These are phyloP conservation scores for Rhododendron williamsianum DNA, from an alignment of 148 eudicot species.

Conservation along the genomic window DNA sequence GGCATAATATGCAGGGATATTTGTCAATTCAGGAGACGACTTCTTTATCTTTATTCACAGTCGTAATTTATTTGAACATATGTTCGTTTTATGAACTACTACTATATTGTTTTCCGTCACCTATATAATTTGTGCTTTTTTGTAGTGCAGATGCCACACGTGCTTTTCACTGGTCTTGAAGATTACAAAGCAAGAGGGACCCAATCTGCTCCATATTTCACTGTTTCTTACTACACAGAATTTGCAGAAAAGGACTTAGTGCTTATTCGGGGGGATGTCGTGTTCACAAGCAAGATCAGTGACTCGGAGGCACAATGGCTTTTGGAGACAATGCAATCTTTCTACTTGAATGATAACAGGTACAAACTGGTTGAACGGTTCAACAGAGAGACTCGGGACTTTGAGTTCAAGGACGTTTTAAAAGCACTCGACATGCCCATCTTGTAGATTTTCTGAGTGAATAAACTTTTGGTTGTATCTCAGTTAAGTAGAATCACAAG, in stretches of 20 bases:
- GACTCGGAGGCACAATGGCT: conserved; percentile 84
- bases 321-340: conserved; percentile 76
- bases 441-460: conserved; percentile 27
- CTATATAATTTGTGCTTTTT: neutral
- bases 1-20: neutral
- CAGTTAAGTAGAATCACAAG: neutral
- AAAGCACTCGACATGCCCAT: conserved; percentile 74
- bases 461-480: neutral
- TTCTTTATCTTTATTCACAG: neutral
- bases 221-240: conserved; percentile 70
- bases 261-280: conserved; percentile 64
- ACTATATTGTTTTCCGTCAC: neutral
- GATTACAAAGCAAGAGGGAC: conserved; percentile 95
- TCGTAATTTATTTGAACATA: neutral
- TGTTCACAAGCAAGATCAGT: conserved; percentile 73
- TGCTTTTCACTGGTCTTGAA: conserved; percentile 87
- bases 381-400: conserved; percentile 74
- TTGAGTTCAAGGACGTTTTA: conserved; percentile 80
- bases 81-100: neutral
- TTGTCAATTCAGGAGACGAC: neutral
- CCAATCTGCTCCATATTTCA: conserved; percentile 81
- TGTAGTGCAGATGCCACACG: conserved; percentile 81
- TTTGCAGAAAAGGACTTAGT: conserved; percentile 74
- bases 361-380: conserved; percentile 79
- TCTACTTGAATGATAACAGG: conserved; percentile 73